Percentiles rank a stretch among this genome's conserved stretches.
phyloP scores from a whole-genome alignment of 164 flowering plant species.

The Aristolochia californica region DNA sequence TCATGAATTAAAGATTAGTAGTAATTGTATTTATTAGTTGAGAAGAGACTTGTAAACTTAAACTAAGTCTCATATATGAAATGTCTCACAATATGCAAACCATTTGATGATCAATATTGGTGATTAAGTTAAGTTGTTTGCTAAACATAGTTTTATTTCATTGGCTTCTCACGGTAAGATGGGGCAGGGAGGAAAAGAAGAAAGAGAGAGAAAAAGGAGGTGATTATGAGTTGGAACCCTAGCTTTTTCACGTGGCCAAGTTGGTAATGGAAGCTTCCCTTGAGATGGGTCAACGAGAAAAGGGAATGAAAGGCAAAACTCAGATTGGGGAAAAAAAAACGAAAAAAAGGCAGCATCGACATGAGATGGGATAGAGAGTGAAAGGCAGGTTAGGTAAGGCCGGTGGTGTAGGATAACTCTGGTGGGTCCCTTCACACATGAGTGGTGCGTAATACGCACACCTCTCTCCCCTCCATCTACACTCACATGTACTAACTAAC shows the following conservation, averaged over 20 bases:
- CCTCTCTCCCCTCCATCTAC: background rate
- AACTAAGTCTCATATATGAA: no score
- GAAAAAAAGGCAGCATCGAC: background rate
- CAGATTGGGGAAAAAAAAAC: no score
- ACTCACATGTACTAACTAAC: conserved; percentile 4
- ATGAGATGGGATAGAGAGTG: background rate
- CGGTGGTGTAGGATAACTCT: conserved; percentile 1
- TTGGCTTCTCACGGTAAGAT: background rate
- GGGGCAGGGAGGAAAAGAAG: background rate
- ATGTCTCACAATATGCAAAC: no score
- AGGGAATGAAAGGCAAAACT: background rate
- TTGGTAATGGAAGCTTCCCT: conserved; percentile 3
- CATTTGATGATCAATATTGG: no score
- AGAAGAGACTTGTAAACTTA: no score
- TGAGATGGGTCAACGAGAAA: background rate
- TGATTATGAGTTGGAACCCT: background rate
- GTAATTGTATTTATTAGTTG: no score
- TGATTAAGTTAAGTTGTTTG: no score
- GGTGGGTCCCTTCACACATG: conserved; percentile 1
- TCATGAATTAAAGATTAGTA: no score
- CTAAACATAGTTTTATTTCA: no score
- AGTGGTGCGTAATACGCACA: background rate
- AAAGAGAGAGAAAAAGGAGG: background rate
- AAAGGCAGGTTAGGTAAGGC: conserved; percentile 1
- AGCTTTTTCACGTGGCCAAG: conserved; percentile 6